Evolutionary conservation across 179 eudicot genomes (phyloP).

Genomic region (Sideroxylon spinosum): DNA sequence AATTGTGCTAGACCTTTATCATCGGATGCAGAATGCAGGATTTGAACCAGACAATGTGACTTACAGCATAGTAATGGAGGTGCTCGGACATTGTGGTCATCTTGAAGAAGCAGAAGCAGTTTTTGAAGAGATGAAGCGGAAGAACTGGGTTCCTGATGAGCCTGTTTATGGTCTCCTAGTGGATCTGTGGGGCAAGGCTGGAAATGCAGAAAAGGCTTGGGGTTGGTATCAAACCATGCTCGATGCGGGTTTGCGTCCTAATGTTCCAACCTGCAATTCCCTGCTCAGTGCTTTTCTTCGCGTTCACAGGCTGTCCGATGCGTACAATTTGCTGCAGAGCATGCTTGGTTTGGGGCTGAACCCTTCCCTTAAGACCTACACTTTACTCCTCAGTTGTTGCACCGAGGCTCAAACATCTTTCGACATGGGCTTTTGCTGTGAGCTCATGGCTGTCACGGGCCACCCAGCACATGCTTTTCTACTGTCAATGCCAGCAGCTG

Average conservation of each 20-base stretch:
- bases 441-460: conserved; percentile 80
- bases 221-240: conserved; percentile 93
- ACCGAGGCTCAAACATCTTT: conserved; percentile 80
- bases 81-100: conserved; percentile 88
- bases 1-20: conserved; percentile 61
- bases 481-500: conserved; percentile 72
- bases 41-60: conserved; percentile 94
- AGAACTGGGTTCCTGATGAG: conserved; percentile 95
- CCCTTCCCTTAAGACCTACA: conserved; percentile 89
- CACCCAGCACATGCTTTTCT: conserved; percentile 87
- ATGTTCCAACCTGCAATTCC: conserved; percentile 92
- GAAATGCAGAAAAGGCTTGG: conserved; percentile 79
- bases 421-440: conserved; percentile 72
- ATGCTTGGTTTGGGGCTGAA: conserved; percentile 71
- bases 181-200: conserved; percentile 93
- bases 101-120: conserved; percentile 88
- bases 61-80: conserved; percentile 95
- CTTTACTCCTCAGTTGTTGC: conserved; percentile 85
- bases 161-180: conserved; percentile 94
- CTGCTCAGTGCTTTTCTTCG: conserved; percentile 86
- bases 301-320: conserved; percentile 70
- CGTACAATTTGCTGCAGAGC: conserved; percentile 61
- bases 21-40: conserved; percentile 78
- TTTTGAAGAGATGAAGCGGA: conserved; percentile 74
- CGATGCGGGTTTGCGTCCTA: conserved; percentile 70